A percentile compares a stretch with the other conserved stretches of the same genome.
Conservation (phyloP, 805 yeast species). For the Ogataea trehaloabstinens region DNA sequence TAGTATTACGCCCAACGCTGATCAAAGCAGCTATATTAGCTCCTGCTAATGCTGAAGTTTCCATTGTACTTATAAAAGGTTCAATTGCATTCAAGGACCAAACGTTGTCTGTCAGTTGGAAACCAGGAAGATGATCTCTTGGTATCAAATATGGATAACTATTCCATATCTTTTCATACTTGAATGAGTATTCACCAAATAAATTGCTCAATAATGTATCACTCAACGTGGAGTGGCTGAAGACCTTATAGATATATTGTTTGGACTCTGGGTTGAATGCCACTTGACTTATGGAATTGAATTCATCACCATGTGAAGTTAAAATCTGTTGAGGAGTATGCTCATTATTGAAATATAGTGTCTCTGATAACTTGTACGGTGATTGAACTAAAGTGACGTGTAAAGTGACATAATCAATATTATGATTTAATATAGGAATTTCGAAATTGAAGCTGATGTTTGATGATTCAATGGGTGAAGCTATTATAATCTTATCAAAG, state of each 20-base stretch:
- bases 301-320: slow-evolving; percentile 26
- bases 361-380: slow-evolving; percentile 11
- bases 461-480: slow-evolving; percentile 39
- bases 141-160: slow-evolving; percentile 44
- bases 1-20: slow-evolving; percentile 27
- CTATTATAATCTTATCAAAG: slow-evolving; percentile 45
- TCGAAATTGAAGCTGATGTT: slow-evolving; percentile 18
- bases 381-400: slow-evolving; percentile 37
- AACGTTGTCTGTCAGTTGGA: slow-evolving; percentile 19
- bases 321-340: slow-evolving; percentile 28
- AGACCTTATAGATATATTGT: slow-evolving; percentile 42
- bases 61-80: slow-evolving; percentile 49
- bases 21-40: slow-evolving; percentile 48
- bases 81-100: slow-evolving; percentile 49
- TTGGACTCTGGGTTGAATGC: slow-evolving; percentile 25
- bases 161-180: slow-evolving; percentile 38
- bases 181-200: slow-evolving; percentile 26
- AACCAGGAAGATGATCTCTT: slow-evolving; percentile 20
- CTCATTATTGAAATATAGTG: slow-evolving; percentile 11
- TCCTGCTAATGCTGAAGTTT: slow-evolving; percentile 48
- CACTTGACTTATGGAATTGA: slow-evolving; percentile 35
- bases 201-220: slow-evolving; percentile 16
- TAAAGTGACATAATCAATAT: slow-evolving; percentile 36
- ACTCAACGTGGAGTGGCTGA: slow-evolving; percentile 28
- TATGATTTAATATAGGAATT: slow-evolving; percentile 4